Conservation (phyloP, 192 early-diverging fungal species). For the Rhizophagus sp. region DNA sequence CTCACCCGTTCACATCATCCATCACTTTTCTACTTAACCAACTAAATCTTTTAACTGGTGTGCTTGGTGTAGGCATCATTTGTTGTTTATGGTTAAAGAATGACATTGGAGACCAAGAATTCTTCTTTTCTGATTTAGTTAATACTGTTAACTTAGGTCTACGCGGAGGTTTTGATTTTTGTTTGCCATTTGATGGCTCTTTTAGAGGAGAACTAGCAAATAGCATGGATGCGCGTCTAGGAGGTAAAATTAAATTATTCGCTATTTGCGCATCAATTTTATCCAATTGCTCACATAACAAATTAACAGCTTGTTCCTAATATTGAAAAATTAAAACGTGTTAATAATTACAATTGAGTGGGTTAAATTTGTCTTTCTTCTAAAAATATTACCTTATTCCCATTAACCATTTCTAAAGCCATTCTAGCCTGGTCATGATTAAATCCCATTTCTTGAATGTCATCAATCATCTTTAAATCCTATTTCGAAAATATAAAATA, state of each 20-base stretch:
- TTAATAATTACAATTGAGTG: background rate
- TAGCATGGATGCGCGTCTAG: constrained; percentile 32
- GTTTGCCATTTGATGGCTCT: background rate
- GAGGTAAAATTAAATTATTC: constrained; percentile 28
- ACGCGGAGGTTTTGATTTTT: constrained; percentile 21
- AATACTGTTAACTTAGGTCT: constrained; percentile 8
- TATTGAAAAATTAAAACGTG: background rate
- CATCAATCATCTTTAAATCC: constrained; percentile 36
- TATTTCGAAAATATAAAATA: background rate
- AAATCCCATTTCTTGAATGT: constrained; percentile 75
- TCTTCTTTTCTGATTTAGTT: constrained; percentile 35
- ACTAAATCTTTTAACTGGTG: background rate
- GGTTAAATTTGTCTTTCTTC: background rate
- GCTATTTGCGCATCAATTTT: constrained; percentile 50
- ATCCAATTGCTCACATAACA: constrained; percentile 61
- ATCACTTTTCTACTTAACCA: background rate
- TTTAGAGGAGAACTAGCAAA: constrained; percentile 20
- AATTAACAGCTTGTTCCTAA: constrained; percentile 58
- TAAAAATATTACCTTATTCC: constrained; percentile 52
- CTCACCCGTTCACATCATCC: background rate
- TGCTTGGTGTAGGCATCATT: background rate
- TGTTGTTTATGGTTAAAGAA: constrained; percentile 55
- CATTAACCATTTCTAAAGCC: constrained; percentile 55
- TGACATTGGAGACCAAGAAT: constrained; percentile 50
- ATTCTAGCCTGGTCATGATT: constrained; percentile 56